Evolutionary conservation across 208 protist species (phyloP), one percentile per base, ranked within the genome.

Genomic region (Angomonas deanei): DNA sequence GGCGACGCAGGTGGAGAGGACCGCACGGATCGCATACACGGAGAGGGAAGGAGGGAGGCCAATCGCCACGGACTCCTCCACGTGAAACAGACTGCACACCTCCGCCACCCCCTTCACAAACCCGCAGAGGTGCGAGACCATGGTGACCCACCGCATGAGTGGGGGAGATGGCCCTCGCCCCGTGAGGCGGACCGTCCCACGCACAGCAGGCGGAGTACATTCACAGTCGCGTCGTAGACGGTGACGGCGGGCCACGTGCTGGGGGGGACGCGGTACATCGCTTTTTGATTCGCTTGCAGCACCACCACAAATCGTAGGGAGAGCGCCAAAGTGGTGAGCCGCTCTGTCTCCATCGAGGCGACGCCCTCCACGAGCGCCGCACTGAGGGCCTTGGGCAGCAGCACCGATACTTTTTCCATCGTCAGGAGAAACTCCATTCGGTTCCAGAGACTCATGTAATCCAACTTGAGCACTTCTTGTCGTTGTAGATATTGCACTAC

Each of bases 1-100:
- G 32, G 61, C 66, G 34, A 74, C 68, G 65, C 78, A 85, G n/a
- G 47, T 52, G 1, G 66, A 42, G 50, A 90, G 72, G 49, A 86
- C 65, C 19, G 70, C 74, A 47, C 80, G 80, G 3, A 73, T 67
- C 3, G 72, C 65, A 55, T 83, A 84, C 8, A 64, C 4, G 6
- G 27, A 27, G 34, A 61, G 33, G 28, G 55, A 61, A 10, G 34
- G 17, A 6, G 55, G 27, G 19, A 39, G 55, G 8, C 21, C 11
- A n/a, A 19, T 17, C 32, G 33, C 28, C 42, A 4, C 36, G 11
- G 2, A 6, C 34, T 27, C 26, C 30, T 21, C 27, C 15, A 28
- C 31, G 11, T 5, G 5, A 33, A 31, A 19, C 10, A 32, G 21
- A 33, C 11, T 24, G 13, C n/a, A n/a, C 10, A 34, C n/a, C 48